Percentiles rank a stretch among this genome's conserved stretches.
phyloP scores from a whole-genome alignment of 2,329 filamentous ascomycete species.

The Colletotrichum acutatum region DNA sequence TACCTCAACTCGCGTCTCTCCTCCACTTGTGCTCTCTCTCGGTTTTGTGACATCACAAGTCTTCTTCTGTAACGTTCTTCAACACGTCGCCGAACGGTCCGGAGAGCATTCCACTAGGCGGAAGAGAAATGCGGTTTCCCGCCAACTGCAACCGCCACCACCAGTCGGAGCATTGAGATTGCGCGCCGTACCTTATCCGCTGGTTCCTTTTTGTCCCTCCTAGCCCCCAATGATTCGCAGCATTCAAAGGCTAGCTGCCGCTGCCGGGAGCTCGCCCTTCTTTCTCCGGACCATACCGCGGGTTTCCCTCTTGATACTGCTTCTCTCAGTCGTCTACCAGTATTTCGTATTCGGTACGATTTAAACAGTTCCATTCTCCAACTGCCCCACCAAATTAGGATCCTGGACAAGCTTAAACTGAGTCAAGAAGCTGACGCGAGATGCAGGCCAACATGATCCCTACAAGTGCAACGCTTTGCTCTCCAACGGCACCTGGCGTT shows the following conservation, averaged over 20 bases:
- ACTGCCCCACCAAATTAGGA: not conserved
- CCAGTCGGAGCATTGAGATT: constrained; percentile 17
- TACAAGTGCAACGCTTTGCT: constrained; percentile 65
- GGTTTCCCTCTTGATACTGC: constrained; percentile 23
- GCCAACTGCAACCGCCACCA: constrained; percentile 6
- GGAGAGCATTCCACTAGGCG: not conserved
- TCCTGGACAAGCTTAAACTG: not conserved
- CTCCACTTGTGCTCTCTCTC: not conserved
- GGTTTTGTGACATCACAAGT: not conserved
- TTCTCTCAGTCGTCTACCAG: constrained; percentile 31
- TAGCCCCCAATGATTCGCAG: constrained; percentile 19
- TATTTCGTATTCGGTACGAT: constrained; percentile 24
- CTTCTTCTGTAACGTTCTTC: not conserved
- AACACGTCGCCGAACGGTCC: not conserved
- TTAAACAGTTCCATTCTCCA: not conserved
- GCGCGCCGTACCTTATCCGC: not conserved
- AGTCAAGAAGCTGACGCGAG: constrained; percentile 5
- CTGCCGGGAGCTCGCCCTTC: constrained; percentile 23
- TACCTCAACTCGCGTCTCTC: not conserved
- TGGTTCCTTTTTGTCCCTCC: not conserved
- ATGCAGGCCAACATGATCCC: constrained; percentile 50
- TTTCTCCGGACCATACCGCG: constrained; percentile 14
- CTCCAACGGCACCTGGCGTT: constrained; percentile 61
- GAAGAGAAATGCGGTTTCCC: constrained; percentile 31
- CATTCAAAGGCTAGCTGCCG: constrained; percentile 21